These are phyloP conservation scores for Angomonas ambiguus DNA, from an alignment of 208 protist species.

Conservation along the genomic window DNA sequence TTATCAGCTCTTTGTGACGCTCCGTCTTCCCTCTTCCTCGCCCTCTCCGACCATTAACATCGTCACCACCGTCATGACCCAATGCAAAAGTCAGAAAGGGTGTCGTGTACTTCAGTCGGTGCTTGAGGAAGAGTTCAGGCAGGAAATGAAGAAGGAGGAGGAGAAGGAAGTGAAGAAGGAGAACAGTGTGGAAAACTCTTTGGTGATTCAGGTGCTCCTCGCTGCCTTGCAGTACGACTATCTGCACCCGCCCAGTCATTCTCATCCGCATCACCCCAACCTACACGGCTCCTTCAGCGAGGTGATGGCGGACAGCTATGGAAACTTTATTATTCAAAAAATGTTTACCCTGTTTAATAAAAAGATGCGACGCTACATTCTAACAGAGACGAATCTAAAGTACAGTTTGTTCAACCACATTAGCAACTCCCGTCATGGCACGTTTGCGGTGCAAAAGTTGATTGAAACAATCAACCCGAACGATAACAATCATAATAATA, in stretches of 20 bases:
- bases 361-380: slow-evolving; percentile 17
- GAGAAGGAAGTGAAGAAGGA: not conserved
- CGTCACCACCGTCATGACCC: too few species aligned
- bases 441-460: slow-evolving; percentile 91
- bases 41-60: slow-evolving; percentile 12
- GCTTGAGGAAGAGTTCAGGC: slow-evolving; percentile 34
- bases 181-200: not conserved
- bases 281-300: not conserved
- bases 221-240: not conserved
- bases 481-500: not conserved
- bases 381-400: slow-evolving; percentile 36
- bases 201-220: not conserved
- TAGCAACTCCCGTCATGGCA: slow-evolving; percentile 76
- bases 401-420: slow-evolving; percentile 22
- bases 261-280: not conserved
- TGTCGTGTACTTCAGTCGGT: slow-evolving; percentile 65
- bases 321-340: slow-evolving; percentile 95
- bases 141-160: not conserved
- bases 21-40: too few species aligned
- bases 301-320: slow-evolving; percentile 93
- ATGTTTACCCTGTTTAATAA: slow-evolving; percentile 38
- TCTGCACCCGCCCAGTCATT: not conserved
- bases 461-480: slow-evolving; percentile 74
- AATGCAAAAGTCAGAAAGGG: slow-evolving; percentile 55
- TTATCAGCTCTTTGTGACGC: not conserved